Conservation (phyloP, 1,284 basidiomycete genomes). For the Schizopora paradoxa region DNA sequence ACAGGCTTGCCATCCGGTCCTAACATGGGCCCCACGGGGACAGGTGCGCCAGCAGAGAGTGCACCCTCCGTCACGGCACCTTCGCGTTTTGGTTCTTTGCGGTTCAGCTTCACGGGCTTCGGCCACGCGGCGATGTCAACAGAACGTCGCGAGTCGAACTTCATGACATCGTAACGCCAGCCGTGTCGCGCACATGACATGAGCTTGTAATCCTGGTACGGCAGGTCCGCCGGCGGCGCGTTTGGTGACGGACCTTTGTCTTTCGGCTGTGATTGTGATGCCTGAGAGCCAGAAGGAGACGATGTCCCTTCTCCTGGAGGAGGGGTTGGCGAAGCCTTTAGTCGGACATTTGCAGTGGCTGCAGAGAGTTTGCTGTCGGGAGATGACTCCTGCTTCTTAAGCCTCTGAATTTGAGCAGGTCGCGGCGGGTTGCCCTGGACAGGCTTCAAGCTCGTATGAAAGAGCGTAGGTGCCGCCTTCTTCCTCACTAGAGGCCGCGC, state of each 20-base stretch:
- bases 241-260: background rate
- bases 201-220: slow-evolving; percentile 63
- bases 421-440: no score
- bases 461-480: no score
- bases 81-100: slow-evolving; percentile 68
- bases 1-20: slow-evolving; percentile 76
- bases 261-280: no score
- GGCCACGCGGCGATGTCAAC: slow-evolving; percentile 63
- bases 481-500: no score
- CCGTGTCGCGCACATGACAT: slow-evolving; percentile 72
- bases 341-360: no score
- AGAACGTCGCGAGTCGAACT: slow-evolving; percentile 67
- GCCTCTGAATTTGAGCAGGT: no score
- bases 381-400: no score
- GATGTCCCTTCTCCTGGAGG: no score
- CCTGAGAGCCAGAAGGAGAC: no score
- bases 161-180: slow-evolving; percentile 84
- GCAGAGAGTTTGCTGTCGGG: no score
- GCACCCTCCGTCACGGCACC: slow-evolving; percentile 27
- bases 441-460: no score
- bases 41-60: slow-evolving; percentile 32
- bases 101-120: slow-evolving; percentile 75
- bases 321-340: no score
- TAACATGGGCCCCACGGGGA: slow-evolving; percentile 62
- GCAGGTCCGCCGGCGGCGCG: background rate